Conservation (phyloP, 306 rosid genomes). For the Inga oerstediana region DNA sequence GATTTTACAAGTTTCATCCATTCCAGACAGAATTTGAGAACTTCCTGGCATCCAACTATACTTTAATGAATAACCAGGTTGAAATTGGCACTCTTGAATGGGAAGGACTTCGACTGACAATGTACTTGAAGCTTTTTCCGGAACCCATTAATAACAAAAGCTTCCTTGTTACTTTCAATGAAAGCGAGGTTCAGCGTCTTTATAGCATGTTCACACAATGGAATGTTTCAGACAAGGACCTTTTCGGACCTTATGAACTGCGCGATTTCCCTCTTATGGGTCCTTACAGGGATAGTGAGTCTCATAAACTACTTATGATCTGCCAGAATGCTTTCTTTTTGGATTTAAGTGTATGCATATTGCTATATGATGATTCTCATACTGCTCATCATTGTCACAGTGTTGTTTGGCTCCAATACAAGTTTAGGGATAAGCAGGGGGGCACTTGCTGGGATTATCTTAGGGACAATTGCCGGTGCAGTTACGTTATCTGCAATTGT, state of each 20-base stretch:
- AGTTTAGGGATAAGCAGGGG: slow-evolving; percentile 65
- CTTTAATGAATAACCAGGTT: slow-evolving; percentile 52
- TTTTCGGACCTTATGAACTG: slow-evolving; percentile 92
- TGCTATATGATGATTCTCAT: background rate
- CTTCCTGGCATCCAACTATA: slow-evolving; percentile 55
- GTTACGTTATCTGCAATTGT: slow-evolving; percentile 63
- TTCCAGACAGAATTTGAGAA: slow-evolving; percentile 41
- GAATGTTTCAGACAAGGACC: slow-evolving; percentile 51
- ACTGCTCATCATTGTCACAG: slow-evolving; percentile 52
- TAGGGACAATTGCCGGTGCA: slow-evolving; percentile 78
- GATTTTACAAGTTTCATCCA: slow-evolving; percentile 65
- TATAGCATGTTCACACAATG: slow-evolving; percentile 61
- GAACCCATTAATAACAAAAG: slow-evolving; percentile 25
- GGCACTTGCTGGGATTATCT: slow-evolving; percentile 67
- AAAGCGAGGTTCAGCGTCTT: slow-evolving; percentile 62
- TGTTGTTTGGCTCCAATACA: background rate
- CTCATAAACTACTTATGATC: slow-evolving; percentile 39
- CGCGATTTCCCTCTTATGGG: slow-evolving; percentile 46
- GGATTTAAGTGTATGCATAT: background rate
- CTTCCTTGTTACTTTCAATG: slow-evolving; percentile 41
- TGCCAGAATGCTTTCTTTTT: slow-evolving; percentile 8
- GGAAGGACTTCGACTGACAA: slow-evolving; percentile 81
- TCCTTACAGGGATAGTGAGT: slow-evolving; percentile 63
- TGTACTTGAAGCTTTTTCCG: slow-evolving; percentile 80
- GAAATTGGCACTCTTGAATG: slow-evolving; percentile 48